These are phyloP conservation scores for Fragosphaeria purpurea DNA, from an alignment of 2,329 filamentous ascomycete genomes.

Conservation along the genomic window DNA sequence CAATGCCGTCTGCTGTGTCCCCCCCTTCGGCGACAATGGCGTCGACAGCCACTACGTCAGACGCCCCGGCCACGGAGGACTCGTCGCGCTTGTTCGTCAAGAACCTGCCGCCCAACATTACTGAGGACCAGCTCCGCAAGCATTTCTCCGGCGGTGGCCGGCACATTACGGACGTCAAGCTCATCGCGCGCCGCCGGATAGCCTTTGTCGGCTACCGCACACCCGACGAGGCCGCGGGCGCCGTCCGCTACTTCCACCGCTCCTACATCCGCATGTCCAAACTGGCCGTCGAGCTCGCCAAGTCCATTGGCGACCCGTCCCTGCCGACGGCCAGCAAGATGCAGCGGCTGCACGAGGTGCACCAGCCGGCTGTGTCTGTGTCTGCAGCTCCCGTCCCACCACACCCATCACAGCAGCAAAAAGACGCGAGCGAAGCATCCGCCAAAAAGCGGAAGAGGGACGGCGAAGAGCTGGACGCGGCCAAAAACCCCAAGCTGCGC, in stretches of 20 bases:
- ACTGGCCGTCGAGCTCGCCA: conserved; percentile 80
- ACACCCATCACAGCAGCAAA: too few species aligned
- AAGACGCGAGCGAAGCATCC: neutral
- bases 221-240: conserved; percentile 66
- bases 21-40: conserved; percentile 2
- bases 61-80: conserved; percentile 20
- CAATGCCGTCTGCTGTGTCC: conserved; percentile 9
- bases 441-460: conserved; percentile 60
- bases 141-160: conserved; percentile 70
- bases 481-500: conserved; percentile 67
- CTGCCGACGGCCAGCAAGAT: conserved; percentile 18
- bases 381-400: neutral
- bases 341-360: conserved; percentile 7
- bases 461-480: conserved; percentile 30
- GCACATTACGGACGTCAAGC: conserved; percentile 81
- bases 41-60: neutral
- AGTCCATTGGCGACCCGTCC: conserved; percentile 45
- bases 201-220: conserved; percentile 92
- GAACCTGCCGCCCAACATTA: conserved; percentile 75
- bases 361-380: neutral
- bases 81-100: conserved; percentile 69
- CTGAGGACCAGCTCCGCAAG: conserved; percentile 74
- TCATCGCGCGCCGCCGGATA: conserved; percentile 81
- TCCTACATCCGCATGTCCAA: conserved; percentile 94
- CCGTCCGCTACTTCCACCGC: conserved; percentile 91